A percentile compares a stretch with the other conserved stretches of the same genome.
Evolutionary conservation across 805 yeast genomes (phyloP).

Genomic region (Candida argentea): DNA sequence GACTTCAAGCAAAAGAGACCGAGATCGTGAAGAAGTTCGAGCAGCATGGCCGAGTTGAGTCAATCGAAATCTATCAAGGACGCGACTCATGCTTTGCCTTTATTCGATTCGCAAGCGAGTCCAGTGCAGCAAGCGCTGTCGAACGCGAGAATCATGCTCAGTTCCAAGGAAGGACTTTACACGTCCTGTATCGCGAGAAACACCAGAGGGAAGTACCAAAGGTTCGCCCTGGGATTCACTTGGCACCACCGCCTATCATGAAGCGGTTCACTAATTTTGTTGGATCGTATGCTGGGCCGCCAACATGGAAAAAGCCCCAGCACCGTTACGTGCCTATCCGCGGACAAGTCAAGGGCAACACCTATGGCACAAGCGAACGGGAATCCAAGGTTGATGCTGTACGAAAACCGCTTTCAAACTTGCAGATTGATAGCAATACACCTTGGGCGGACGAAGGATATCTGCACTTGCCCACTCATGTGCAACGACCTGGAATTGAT

Average conservation of each 20-base stretch:
- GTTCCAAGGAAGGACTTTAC: slow-evolving; percentile 65
- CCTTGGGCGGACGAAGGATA: too few relatives aligned
- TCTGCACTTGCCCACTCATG: too few relatives aligned
- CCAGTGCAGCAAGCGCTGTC: slow-evolving; percentile 78
- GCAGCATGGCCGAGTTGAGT: slow-evolving; percentile 55
- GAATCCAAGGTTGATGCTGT: too few relatives aligned
- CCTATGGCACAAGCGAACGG: too few relatives aligned
- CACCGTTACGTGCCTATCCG: too few relatives aligned
- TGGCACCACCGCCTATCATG: slow-evolving; percentile 75
- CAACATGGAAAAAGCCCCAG: too few relatives aligned
- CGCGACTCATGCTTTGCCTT: slow-evolving; percentile 57
- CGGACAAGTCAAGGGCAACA: too few relatives aligned
- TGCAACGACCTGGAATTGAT: too few relatives aligned
- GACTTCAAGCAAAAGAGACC: slow-evolving; percentile 41
- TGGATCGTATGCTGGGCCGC: slow-evolving; percentile 1
- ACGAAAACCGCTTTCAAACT: too few relatives aligned
- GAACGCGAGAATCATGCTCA: slow-evolving; percentile 77
- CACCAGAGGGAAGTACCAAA: slow-evolving; percentile 1
- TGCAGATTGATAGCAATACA: too few relatives aligned
- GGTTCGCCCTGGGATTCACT: slow-evolving; percentile 27
- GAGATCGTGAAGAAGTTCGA: slow-evolving; percentile 50
- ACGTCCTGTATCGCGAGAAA: slow-evolving; percentile 72
- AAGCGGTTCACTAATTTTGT: slow-evolving; percentile 2
- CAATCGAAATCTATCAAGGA: slow-evolving; percentile 44
- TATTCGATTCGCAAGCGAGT: slow-evolving; percentile 51